Base-by-base conservation (phyloP, 2,329 filamentous ascomycete species). In the Sporothrix pallida region DNA sequence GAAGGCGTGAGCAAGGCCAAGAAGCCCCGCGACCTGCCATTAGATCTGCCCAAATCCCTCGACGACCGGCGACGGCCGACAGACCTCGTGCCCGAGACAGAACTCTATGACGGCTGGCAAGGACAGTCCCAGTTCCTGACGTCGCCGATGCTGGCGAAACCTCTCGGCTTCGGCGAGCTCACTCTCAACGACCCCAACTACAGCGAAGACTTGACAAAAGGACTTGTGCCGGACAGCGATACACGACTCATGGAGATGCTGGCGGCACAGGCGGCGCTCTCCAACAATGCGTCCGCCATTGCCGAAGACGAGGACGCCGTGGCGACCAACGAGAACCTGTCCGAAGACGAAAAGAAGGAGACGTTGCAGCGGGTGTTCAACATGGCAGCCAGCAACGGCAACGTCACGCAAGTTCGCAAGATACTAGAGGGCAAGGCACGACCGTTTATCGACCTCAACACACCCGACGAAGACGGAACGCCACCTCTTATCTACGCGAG, bases 91-190 rank as follows among this genome's bases (percentile, higher is more conserved):
- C 87, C 87, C 54, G 96, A 98, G 86, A 97, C 95, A 56, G 96
- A 98, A 86, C 94, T 98, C 85, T 99, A 98, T 82, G 96, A 99
- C 87, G 96, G 94, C 78, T 99, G 96, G 96, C 94, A 98, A 91
- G 95, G 95, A 87, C 77, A 75, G 37, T 23, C 12, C 37, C 95
- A 98, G 83, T 97, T 97, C 83, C 87, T 98, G 76, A 97, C 94
- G 4, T 93, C 91, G 3, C 95, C 95, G 26, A 90, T 95, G 74
- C 87, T 93, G 60, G 92, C 95, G 72, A 95, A 94, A 81, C 93
- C 95, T 10, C 85, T 97, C 69, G 90, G 90, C 79, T 97, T 98
- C 84, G 86, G 85, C 79, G 93, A 93, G 80, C 89, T 98, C 58
- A 90, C 94, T 12, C 87, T 98, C 62, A 90, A 97, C 81, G 92